Evolutionary conservation across 768 basidiomycete species (phyloP), one percentile per base, ranked within the genome.

Genomic region (Podaxis sp.): DNA sequence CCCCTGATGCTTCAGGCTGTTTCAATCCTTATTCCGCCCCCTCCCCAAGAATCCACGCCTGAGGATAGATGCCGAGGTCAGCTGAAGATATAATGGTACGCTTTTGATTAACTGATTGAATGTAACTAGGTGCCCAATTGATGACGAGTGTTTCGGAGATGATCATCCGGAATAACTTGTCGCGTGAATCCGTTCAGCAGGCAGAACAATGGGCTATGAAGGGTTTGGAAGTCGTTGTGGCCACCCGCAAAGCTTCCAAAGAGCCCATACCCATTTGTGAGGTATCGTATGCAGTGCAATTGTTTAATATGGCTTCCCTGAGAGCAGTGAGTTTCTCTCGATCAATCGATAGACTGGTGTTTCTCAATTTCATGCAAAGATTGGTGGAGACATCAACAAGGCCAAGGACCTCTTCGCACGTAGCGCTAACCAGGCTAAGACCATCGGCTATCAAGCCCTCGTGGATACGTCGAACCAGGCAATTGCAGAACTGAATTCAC

Each of bases 1-100:
- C 81, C 82, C 2, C 76, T 90, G 4, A 89, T 89, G 69, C 74
- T 88, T 9, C 86, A 86, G 62, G 85, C 87, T 6, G 78, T 87
- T 48, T 82, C 83, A 0, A 72, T 89, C 21, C 77, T 90, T 50
- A 74, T 88, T 14, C 85, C 84, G 2, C 75, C 77, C 1, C 58
- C 76, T n/a, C 74, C 77, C 1, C 67, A 70, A 59, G 68, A 69
- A 11, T 64, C 72, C 2, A 64, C 74, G 0, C 64, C 73, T 1
- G 82, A 85, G 61, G 82, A 88, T 62, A 76, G 76, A 54, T 90
- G 89, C 66, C 75, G 84, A 73, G 87, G 87, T 87, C 16, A 42
- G 67, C 54, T 35, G 27, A 21, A 4, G 28, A 53, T 25, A 50
- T 1, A 6, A 2, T 36, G 47, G 4, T 21, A 13, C 5, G 7